A percentile compares a stretch with the other conserved stretches of the same genome.
Evolutionary conservation across 805 yeast species (phyloP).

Genomic region (Tetrapisispora taiwanensis): DNA sequence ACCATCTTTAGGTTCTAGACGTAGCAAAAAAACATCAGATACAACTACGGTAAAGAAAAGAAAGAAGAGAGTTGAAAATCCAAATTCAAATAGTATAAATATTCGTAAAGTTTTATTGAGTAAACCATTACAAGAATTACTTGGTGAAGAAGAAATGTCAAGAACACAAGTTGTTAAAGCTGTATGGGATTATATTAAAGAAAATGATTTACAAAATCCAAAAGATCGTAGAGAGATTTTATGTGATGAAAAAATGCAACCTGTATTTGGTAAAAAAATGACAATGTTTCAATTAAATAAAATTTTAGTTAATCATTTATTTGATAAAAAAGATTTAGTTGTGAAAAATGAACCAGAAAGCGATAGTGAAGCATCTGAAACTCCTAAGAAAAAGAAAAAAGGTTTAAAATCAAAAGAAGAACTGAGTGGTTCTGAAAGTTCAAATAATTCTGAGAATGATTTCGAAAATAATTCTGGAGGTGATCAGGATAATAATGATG

Average conservation of each 20-base stretch:
- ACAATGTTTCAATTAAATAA: constrained; percentile 52
- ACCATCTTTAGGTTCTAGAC: constrained; percentile 1
- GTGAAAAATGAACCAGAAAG: constrained; percentile 2
- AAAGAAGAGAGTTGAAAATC: constrained; percentile 4
- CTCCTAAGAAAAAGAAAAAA: background rate
- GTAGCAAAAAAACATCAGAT: background rate
- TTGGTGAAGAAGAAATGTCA: constrained; percentile 39
- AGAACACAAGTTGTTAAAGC: constrained; percentile 62
- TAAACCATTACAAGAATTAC: constrained; percentile 39
- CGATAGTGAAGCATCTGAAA: background rate
- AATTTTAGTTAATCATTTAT: constrained; percentile 42
- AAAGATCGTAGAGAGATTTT: constrained; percentile 51
- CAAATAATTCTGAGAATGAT: too few relatives aligned
- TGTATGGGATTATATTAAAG: constrained; percentile 64
- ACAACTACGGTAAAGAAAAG: constrained; percentile 8
- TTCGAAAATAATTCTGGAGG: too few relatives aligned
- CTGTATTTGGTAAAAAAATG: constrained; percentile 50
- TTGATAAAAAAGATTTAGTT: constrained; percentile 3
- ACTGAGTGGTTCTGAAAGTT: background rate
- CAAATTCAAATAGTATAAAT: constrained; percentile 28
- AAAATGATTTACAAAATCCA: constrained; percentile 54
- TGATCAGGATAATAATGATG: background rate
- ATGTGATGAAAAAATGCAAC: constrained; percentile 49
- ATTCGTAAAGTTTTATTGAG: constrained; percentile 41
- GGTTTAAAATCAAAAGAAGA: background rate